Evolutionary conservation across 805 yeast genomes (phyloP).

Genomic region (Metschnikowia arizonensis): DNA sequence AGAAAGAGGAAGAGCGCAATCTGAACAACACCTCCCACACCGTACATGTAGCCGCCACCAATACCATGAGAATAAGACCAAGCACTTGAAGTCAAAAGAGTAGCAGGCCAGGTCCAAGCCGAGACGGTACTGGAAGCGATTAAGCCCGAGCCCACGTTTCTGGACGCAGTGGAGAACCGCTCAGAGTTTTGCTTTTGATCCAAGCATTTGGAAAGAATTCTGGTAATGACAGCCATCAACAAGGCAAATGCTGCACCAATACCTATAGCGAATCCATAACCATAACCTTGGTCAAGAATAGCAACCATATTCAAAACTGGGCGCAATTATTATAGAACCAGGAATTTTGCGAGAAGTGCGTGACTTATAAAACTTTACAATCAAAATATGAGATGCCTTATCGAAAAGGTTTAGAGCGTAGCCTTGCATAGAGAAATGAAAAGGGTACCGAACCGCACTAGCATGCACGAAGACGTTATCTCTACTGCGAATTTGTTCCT

Average conservation of each 20-base stretch:
- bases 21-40: slow-evolving; percentile 16
- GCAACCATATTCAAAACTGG: not conserved
- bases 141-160: slow-evolving; percentile 9
- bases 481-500: not conserved
- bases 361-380: not conserved
- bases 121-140: slow-evolving; percentile 11
- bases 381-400: not conserved
- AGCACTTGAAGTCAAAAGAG: slow-evolving; percentile 24
- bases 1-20: slow-evolving; percentile 18
- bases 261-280: slow-evolving; percentile 10
- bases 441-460: not conserved
- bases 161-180: slow-evolving; percentile 11
- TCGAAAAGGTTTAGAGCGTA: not conserved
- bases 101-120: slow-evolving; percentile 26
- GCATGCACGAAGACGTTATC: not conserved
- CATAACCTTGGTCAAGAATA: slow-evolving; percentile 7
- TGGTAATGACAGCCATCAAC: slow-evolving; percentile 9
- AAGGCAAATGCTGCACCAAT: slow-evolving; percentile 10
- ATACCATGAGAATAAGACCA: slow-evolving; percentile 11
- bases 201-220: slow-evolving; percentile 6
- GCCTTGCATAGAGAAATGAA: not conserved
- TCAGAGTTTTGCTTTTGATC: slow-evolving; percentile 11
- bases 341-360: not conserved
- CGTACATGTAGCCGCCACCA: slow-evolving; percentile 8
- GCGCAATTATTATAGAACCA: not conserved